Conservation (phyloP, 2,329 filamentous ascomycete species). For the Rhexocercosporidium sp. region DNA sequence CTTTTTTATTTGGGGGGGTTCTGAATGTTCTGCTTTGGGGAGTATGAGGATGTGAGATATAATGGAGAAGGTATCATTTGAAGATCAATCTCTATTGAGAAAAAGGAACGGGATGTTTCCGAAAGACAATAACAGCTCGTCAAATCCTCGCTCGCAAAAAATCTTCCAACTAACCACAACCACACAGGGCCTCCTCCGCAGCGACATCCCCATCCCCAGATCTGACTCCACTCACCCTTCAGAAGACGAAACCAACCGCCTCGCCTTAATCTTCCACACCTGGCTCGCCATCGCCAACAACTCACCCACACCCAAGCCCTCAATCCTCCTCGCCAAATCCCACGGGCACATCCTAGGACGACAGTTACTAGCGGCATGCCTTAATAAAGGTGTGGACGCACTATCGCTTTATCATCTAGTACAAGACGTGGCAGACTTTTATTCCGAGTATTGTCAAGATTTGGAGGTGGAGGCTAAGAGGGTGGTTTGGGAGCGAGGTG, state of each 20-base stretch:
- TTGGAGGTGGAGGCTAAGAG: neutral
- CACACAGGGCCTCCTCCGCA: too few species aligned
- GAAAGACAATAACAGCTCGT: too few species aligned
- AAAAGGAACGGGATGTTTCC: too few species aligned
- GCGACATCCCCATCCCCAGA: too few species aligned
- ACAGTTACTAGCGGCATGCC: neutral
- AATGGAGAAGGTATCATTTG: too few species aligned
- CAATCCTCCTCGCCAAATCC: neutral
- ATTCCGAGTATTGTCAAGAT: neutral
- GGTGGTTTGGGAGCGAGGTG: neutral
- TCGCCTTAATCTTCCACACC: neutral
- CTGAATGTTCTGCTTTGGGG: too few species aligned
- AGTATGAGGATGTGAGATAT: too few species aligned
- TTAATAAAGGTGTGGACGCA: neutral
- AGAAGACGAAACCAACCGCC: neutral
- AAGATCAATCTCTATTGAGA: too few species aligned
- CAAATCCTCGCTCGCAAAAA: too few species aligned
- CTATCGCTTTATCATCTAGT: neutral
- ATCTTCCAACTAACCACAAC: too few species aligned
- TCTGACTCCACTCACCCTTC: neutral
- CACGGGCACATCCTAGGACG: neutral
- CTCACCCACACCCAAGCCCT: neutral
- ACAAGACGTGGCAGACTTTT: neutral
- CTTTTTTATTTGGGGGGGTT: too few species aligned
- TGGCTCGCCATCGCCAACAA: neutral